Conservation (phyloP, 768 basidiomycete genomes). For the Pulveroboletus sp. region DNA sequence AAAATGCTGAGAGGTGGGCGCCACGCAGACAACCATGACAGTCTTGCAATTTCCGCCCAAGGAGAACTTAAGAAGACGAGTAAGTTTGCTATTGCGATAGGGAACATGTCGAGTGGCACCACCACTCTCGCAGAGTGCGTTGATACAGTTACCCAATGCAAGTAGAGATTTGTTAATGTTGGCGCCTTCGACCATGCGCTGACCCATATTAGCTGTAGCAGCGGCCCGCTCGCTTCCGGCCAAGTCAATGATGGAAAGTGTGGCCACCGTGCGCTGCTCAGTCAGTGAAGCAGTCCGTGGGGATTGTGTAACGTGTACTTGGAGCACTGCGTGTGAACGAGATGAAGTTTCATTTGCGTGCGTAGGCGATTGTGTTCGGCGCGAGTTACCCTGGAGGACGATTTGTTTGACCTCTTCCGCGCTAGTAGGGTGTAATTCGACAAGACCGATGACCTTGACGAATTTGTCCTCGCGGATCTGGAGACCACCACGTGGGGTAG, state of each 20-base stretch:
- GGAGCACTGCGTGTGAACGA: conserved; percentile 95
- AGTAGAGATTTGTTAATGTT: conserved; percentile 99
- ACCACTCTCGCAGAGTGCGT: conserved; percentile 94
- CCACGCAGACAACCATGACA: conserved; percentile 98
- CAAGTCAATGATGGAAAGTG: conserved; percentile 95
- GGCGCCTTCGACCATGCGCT: conserved; percentile 97
- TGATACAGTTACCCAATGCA: conserved; percentile 97
- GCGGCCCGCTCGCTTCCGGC: conserved; percentile 97
- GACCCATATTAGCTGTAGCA: conserved; percentile 95
- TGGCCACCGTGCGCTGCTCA: conserved; percentile 81
- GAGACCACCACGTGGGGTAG: conserved; percentile 75
- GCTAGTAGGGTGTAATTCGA: conserved; percentile 72
- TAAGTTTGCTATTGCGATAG: conserved; percentile 98
- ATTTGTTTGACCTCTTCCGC: conserved; percentile 95
- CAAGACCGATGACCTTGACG: conserved; percentile 86
- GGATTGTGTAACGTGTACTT: conserved; percentile 88
- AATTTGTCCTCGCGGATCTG: conserved; percentile 93
- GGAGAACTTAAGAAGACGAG: conserved; percentile 94
- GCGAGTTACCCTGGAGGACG: conserved; percentile 83
- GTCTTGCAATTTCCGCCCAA: conserved; percentile 99
- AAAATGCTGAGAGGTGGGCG: conserved; percentile 92
- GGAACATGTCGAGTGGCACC: conserved; percentile 88
- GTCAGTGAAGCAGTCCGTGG: conserved; percentile 83
- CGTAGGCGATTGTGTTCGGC: conserved; percentile 90
- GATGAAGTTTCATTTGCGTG: conserved; percentile 97